Percentiles rank a stretch among this genome's conserved stretches.
phyloP scores from a whole-genome alignment of 2,329 filamentous ascomycete genomes.

The Chrysoporthe austroafricana region DNA sequence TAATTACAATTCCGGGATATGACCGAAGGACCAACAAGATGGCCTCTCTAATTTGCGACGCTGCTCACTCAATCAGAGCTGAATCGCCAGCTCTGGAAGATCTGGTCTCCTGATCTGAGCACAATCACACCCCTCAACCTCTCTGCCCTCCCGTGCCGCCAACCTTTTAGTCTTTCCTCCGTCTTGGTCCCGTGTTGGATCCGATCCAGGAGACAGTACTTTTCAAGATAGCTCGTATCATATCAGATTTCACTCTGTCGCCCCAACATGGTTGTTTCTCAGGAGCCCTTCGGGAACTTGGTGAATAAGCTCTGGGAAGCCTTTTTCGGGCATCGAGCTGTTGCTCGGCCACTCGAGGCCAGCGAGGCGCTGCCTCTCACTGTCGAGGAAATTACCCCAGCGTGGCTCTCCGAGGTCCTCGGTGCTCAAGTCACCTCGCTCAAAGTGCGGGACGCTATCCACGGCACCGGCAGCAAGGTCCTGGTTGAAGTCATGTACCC shows the following conservation, averaged over 20 bases:
- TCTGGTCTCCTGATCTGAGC: neutral
- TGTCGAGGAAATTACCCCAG: conserved; percentile 31
- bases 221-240: neutral
- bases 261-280: neutral
- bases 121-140: neutral
- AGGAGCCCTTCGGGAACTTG: neutral
- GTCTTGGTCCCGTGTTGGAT: neutral
- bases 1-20: too few species aligned
- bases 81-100: neutral
- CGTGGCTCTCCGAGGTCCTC: conserved; percentile 33
- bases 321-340: neutral
- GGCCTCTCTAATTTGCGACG: neutral
- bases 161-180: neutral
- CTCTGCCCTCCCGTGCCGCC: neutral
- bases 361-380: conserved; percentile 29
- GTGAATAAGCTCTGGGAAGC: neutral
- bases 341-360: conserved; percentile 23
- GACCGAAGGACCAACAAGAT: too few species aligned
- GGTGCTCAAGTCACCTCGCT: conserved; percentile 24
- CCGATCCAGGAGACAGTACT: neutral
- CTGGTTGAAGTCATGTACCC: conserved; percentile 33
- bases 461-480: conserved; percentile 33
- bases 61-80: neutral
- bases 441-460: conserved; percentile 29
- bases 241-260: neutral